Percentiles rank a stretch among this genome's conserved stretches.
Conservation (phyloP, 148 eudicot species). For the Talinum fruticosum region DNA sequence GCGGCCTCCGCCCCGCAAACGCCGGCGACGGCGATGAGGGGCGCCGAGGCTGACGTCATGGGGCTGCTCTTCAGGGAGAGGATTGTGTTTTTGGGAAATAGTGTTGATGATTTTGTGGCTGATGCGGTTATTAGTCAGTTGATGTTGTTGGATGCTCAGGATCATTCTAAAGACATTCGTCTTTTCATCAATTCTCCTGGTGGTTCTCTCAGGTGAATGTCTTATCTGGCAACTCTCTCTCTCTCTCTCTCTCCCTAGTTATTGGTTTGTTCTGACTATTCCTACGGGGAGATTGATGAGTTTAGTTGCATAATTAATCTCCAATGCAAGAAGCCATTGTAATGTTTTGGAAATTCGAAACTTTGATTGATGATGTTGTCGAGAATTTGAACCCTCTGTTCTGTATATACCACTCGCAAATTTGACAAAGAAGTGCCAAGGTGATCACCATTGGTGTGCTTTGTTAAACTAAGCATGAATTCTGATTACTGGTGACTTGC, state of each 20-base stretch:
- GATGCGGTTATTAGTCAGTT: conserved; percentile 78
- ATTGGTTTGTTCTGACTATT: neutral
- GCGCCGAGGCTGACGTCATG: conserved; percentile 65
- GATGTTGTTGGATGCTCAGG: conserved; percentile 74
- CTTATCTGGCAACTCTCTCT: neutral
- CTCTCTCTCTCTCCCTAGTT: neutral
- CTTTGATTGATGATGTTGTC: neutral
- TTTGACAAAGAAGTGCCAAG: no score
- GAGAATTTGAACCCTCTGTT: no score
- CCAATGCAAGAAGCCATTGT: neutral
- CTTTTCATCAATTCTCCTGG: conserved; percentile 85
- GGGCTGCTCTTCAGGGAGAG: conserved; percentile 75
- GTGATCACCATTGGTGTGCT: no score
- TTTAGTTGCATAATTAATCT: neutral
- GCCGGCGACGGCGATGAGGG: conserved; percentile 63
- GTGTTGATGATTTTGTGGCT: conserved; percentile 73
- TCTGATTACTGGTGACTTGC: no score
- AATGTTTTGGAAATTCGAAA: neutral
- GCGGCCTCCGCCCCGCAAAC: conserved; percentile 40
- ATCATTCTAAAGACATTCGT: conserved; percentile 66
- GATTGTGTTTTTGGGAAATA: conserved; percentile 67
- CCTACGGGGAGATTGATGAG: neutral
- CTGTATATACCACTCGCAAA: no score
- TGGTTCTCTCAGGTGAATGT: conserved; percentile 65
- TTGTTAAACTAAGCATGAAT: no score